Conservation (phyloP, 495 filamentous ascomycete genomes). For the Podospora sp. region DNA sequence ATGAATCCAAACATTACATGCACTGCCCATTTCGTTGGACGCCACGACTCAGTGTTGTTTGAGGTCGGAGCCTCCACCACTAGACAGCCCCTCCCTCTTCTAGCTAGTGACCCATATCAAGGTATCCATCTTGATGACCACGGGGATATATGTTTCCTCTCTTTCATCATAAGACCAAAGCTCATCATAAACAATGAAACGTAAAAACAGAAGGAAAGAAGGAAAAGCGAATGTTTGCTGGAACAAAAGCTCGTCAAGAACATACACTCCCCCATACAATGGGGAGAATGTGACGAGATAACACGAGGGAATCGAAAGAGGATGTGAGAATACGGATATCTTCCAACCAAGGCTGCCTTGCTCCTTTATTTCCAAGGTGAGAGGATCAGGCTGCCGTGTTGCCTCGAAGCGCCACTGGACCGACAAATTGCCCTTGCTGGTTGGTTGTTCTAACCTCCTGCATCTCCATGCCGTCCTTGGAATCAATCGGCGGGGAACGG, state of each 20-base stretch:
- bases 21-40: background rate
- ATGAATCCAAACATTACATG: slow-evolving; percentile 17
- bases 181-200: background rate
- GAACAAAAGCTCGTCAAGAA: background rate
- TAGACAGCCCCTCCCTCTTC: background rate
- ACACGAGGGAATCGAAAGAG: background rate
- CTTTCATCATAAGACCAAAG: background rate
- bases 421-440: slow-evolving; percentile 33
- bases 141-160: background rate
- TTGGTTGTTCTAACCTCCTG: slow-evolving; percentile 37
- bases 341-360: background rate
- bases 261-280: background rate
- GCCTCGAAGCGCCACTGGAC: slow-evolving; percentile 32
- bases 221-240: background rate
- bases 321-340: background rate
- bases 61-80: background rate
- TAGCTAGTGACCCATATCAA: background rate
- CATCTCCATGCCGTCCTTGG: slow-evolving; percentile 49
- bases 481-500: slow-evolving; percentile 11
- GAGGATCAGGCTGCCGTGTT: background rate
- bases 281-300: background rate
- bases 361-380: too few species aligned
- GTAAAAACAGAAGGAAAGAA: background rate
- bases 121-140: background rate
- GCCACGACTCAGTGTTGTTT: background rate